Evolutionary conservation across 2,329 filamentous ascomycete species (phyloP).

Genomic region (Ophiostoma triangulosporum): DNA sequence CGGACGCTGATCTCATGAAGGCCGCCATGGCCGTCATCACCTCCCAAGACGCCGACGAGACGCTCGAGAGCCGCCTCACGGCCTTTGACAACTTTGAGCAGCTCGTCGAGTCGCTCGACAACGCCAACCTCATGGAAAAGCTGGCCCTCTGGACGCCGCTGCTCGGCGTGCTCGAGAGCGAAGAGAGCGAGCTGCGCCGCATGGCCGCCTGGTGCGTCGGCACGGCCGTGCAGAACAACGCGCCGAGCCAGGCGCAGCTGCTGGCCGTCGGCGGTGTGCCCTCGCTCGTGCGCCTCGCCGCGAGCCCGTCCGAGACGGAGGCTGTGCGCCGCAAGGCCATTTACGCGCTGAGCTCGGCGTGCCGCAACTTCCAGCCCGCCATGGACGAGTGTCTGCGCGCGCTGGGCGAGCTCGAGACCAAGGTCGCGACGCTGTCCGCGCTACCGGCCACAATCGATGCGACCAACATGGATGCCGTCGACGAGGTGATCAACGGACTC

Average conservation of each 20-base stretch:
- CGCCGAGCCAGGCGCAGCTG: slow-evolving; percentile 63
- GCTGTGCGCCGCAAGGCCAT: slow-evolving; percentile 71
- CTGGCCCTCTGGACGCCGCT: slow-evolving; percentile 74
- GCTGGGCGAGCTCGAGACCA: slow-evolving; percentile 21
- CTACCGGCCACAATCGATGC: slow-evolving; percentile 56
- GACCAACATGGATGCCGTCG: slow-evolving; percentile 73
- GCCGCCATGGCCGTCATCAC: slow-evolving; percentile 66
- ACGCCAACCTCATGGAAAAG: slow-evolving; percentile 82
- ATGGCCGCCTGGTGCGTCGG: slow-evolving; percentile 93
- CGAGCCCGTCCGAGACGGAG: slow-evolving; percentile 40
- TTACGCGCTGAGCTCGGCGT: slow-evolving; percentile 73
- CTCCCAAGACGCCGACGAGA: slow-evolving; percentile 28
- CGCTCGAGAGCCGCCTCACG: slow-evolving; percentile 61
- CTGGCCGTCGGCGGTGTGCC: slow-evolving; percentile 53
- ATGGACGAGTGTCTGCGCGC: slow-evolving; percentile 55
- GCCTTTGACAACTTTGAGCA: slow-evolving; percentile 95
- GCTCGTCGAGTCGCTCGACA: slow-evolving; percentile 83
- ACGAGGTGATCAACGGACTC: slow-evolving; percentile 57
- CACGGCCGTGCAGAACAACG: slow-evolving; percentile 94
- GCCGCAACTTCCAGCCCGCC: slow-evolving; percentile 80
- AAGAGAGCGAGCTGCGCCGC: slow-evolving; percentile 58
- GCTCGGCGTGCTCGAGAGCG: slow-evolving; percentile 51
- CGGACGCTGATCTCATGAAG: slow-evolving; percentile 85
- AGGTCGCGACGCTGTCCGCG: slow-evolving; percentile 32
- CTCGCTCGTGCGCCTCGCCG: slow-evolving; percentile 51